Conservation (phyloP, 306 rosid species). For the Lathyrus aphaca region DNA sequence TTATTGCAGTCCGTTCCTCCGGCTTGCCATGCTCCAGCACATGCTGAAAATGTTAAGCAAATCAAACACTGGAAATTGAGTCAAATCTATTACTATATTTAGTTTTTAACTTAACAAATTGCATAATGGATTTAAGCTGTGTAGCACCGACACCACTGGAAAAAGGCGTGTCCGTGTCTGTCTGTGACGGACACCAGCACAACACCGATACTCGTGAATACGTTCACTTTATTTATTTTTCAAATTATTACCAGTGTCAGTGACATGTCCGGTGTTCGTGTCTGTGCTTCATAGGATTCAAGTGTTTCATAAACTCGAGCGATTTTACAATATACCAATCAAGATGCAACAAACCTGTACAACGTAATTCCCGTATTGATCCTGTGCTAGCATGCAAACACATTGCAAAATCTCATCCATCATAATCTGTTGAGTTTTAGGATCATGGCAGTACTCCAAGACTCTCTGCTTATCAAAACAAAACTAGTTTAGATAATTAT, state of each 20-base stretch:
- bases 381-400: slow-evolving; percentile 94
- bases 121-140: not conserved
- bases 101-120: not conserved
- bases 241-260: no score
- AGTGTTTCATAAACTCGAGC: not conserved
- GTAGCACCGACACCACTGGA: no score
- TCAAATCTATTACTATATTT: not conserved
- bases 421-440: slow-evolving; percentile 78
- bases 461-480: slow-evolving; percentile 67
- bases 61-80: not conserved
- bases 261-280: no score
- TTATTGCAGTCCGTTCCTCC: slow-evolving; percentile 83
- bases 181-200: no score
- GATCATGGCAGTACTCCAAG: slow-evolving; percentile 85
- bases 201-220: no score
- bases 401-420: slow-evolving; percentile 96
- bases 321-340: slow-evolving; percentile 11
- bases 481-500: slow-evolving; percentile 29
- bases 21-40: slow-evolving; percentile 96
- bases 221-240: no score
- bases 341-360: slow-evolving; percentile 75
- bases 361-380: slow-evolving; percentile 94
- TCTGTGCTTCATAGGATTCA: no score
- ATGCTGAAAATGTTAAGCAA: slow-evolving; percentile 54
- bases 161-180: no score